A percentile compares a stretch with the other conserved stretches of the same genome.
These are phyloP conservation scores for Penicillium sp. DNA, from an alignment of 2,329 filamentous ascomycete genomes.

Conservation along the genomic window DNA sequence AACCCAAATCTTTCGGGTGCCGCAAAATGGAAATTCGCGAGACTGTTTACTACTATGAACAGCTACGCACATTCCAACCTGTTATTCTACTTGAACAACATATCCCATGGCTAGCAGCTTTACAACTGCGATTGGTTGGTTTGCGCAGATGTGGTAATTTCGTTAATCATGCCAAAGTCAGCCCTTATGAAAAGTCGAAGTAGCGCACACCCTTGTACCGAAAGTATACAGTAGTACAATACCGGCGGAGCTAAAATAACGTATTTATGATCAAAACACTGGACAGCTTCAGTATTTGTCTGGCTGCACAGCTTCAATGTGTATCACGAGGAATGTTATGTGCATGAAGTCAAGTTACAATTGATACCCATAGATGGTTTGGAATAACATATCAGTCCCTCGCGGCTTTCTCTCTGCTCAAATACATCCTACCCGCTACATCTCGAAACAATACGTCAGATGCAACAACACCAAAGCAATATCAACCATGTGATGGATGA, in stretches of 20 bases:
- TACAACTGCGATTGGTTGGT: neutral
- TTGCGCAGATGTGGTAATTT: neutral
- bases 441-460: neutral
- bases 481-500: neutral
- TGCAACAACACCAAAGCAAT: neutral
- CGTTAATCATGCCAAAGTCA: neutral
- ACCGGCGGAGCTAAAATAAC: neutral
- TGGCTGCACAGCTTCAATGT: neutral
- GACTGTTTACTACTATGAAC: neutral
- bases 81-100: neutral
- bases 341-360: neutral
- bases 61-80: neutral
- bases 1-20: neutral
- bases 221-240: neutral
- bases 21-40: neutral
- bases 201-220: neutral
- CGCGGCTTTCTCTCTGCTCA: neutral
- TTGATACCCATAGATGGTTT: neutral
- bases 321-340: neutral
- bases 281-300: neutral
- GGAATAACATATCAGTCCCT: neutral
- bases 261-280: neutral
- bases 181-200: neutral
- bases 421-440: neutral
- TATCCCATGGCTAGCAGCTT: neutral